phyloP scores from a whole-genome alignment of 805 yeast genomes.

The Pichia manshurica region DNA sequence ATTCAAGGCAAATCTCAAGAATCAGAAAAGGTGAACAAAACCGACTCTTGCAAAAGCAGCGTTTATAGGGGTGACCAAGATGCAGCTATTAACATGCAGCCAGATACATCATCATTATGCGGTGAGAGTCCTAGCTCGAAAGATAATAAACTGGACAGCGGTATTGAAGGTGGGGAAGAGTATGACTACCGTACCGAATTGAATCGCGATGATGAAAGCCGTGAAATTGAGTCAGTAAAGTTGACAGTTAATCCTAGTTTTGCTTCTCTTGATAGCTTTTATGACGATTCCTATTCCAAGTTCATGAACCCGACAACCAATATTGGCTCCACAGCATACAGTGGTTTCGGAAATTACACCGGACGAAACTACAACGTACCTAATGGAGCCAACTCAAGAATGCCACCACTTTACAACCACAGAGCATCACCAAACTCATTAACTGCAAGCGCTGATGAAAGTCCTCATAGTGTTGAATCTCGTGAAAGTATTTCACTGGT shows the following conservation, averaged over 20 bases:
- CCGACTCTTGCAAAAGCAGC: neutral
- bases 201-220: constrained; percentile 6
- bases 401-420: neutral
- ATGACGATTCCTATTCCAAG: constrained; percentile 29
- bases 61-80: too few relatives aligned
- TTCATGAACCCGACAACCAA: constrained; percentile 7
- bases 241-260: constrained; percentile 54
- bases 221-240: constrained; percentile 9
- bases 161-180: too few relatives aligned
- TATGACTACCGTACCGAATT: constrained; percentile 23
- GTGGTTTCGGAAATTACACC: constrained; percentile 3
- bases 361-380: neutral
- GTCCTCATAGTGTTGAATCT: neutral
- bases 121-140: too few relatives aligned
- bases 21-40: too few relatives aligned
- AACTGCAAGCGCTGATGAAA: neutral
- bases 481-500: neutral
- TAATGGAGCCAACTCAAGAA: neutral
- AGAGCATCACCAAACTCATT: constrained; percentile 3
- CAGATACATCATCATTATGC: too few relatives aligned
- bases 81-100: too few relatives aligned
- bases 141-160: too few relatives aligned
- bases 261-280: constrained; percentile 70
- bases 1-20: neutral
- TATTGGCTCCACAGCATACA: neutral